phyloP scores from a whole-genome alignment of 2,329 filamentous ascomycete genomes.

The Colletotrichum navitas region DNA sequence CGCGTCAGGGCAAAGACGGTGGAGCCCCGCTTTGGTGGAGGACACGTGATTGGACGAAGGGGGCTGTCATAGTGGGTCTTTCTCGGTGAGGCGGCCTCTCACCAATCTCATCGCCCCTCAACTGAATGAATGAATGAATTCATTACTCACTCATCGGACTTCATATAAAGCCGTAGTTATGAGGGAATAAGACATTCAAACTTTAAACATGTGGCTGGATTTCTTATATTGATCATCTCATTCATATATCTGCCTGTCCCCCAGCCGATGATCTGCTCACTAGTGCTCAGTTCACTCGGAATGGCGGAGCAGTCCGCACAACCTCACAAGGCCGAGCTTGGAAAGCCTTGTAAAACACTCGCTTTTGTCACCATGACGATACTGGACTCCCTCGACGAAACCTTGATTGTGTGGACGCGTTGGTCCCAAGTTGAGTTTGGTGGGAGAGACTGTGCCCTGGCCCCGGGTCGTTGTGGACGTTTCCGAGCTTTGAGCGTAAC shows the following conservation, averaged over 20 bases:
- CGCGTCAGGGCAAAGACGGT: background rate
- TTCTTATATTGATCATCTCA: no score
- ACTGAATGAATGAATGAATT: background rate
- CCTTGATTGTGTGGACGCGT: background rate
- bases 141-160: background rate
- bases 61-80: background rate
- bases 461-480: background rate
- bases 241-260: background rate
- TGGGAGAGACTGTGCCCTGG: background rate
- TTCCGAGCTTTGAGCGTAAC: background rate
- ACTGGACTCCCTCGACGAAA: rapidly evolving
- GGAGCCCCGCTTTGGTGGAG: no score
- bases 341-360: background rate
- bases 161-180: background rate
- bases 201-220: rapidly evolving
- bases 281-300: background rate
- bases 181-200: no score
- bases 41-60: background rate
- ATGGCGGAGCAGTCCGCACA: background rate
- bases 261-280: background rate
- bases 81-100: background rate
- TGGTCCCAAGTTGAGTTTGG: no score
- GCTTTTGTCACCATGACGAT: background rate
- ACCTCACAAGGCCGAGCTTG: background rate
- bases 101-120: background rate